Evolutionary conservation across 192 early-diverging fungal genomes (phyloP).

Genomic region (Coemansia sp.): DNA sequence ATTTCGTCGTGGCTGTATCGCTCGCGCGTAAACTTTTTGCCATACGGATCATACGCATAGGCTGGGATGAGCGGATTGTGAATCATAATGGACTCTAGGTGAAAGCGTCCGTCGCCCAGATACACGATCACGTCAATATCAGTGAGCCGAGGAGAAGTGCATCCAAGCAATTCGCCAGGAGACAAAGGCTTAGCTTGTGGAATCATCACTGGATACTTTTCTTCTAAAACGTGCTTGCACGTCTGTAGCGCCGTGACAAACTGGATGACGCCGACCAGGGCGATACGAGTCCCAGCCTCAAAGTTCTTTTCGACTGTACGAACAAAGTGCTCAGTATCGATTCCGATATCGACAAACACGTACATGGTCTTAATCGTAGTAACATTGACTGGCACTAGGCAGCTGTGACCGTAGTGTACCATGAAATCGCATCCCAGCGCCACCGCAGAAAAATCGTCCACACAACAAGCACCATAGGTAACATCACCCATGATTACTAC

Average conservation of each 20-base stretch:
- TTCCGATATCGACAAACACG: constrained; percentile 98
- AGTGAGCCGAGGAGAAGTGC: constrained; percentile 83
- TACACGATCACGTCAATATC: constrained; percentile 78
- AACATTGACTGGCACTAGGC: constrained; percentile 93
- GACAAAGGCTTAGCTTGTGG: constrained; percentile 95
- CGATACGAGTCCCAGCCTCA: constrained; percentile 68
- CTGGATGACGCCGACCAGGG: constrained; percentile 92
- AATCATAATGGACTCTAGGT: constrained; percentile 99
- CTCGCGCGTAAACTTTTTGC: constrained; percentile 88
- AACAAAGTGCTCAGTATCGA: constrained; percentile 91
- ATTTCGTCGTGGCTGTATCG: constrained; percentile 92
- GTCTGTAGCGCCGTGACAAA: constrained; percentile 88
- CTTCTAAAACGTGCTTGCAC: constrained; percentile 41
- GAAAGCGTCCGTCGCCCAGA: constrained; percentile 95
- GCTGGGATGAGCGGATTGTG: constrained; percentile 88
- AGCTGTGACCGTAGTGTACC: constrained; percentile 97
- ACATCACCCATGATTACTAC: constrained; percentile 98
- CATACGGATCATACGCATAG: constrained; percentile 95
- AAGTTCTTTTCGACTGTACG: constrained; percentile 87
- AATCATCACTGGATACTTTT: constrained; percentile 68
- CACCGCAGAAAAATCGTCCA: constrained; percentile 94
- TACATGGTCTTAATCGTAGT: constrained; percentile 95
- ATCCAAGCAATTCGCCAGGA: constrained; percentile 94
- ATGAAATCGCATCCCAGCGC: constrained; percentile 95
- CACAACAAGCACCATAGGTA: constrained; percentile 98